A percentile compares a stretch with the other conserved stretches of the same genome.
These are phyloP conservation scores for Podila horticola DNA, from an alignment of 192 early-diverging fungal genomes.

Conservation along the genomic window DNA sequence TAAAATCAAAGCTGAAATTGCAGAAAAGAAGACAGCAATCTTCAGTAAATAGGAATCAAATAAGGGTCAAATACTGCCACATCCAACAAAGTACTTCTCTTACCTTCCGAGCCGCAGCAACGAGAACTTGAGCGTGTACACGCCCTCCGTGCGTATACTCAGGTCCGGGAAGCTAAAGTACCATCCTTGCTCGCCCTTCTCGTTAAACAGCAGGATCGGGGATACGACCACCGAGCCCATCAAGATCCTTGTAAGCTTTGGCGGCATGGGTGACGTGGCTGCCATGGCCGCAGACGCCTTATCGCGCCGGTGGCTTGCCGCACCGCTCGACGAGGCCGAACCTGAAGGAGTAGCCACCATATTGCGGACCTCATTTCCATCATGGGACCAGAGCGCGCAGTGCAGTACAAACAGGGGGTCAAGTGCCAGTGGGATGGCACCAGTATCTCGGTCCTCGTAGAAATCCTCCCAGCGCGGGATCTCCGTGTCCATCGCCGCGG, in stretches of 20 bases:
- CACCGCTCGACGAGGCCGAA: background rate
- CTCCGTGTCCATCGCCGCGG: background rate
- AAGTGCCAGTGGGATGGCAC: conserved; percentile 23
- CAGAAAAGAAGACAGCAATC: background rate
- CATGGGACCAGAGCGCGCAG: conserved; percentile 69
- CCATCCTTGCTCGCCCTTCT: conserved; percentile 68
- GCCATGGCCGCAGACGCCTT: background rate
- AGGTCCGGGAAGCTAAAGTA: conserved; percentile 86
- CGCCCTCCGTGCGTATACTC: conserved; percentile 77
- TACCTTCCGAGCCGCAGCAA: conserved; percentile 76
- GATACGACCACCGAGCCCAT: conserved; percentile 73
- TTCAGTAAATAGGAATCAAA: background rate
- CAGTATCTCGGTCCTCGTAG: background rate
- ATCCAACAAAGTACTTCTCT: background rate
- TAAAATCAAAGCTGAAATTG: conserved; percentile 25
- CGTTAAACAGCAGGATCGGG: conserved; percentile 62
- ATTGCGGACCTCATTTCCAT: conserved; percentile 64
- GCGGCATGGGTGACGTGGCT: conserved; percentile 21
- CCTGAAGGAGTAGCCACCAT: conserved; percentile 61
- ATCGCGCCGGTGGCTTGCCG: background rate
- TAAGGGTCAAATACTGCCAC: too few relatives aligned
- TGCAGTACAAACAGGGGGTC: conserved; percentile 72
- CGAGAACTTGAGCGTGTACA: conserved; percentile 74
- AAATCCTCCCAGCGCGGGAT: background rate
- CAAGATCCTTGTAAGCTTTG: conserved; percentile 68